A percentile compares a stretch with the other conserved stretches of the same genome.
Evolutionary conservation across 2,329 filamentous ascomycete species (phyloP).

Genomic region (Botrytis tulipae): DNA sequence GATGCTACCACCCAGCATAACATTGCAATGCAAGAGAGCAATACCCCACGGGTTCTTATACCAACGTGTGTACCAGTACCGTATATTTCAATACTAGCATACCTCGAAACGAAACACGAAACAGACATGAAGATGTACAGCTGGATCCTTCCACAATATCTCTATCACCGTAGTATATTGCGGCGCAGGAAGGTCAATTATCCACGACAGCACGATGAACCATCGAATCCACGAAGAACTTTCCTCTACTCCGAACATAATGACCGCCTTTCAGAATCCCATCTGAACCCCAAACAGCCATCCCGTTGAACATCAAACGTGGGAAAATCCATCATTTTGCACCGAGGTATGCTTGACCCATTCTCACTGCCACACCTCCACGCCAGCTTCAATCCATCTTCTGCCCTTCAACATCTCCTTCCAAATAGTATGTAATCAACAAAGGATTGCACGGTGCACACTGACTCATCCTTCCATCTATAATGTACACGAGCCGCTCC

Average conservation of each 20-base stretch:
- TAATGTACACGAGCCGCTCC: not conserved
- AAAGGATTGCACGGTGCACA: not conserved
- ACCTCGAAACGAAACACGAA: not conserved
- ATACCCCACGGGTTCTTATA: not conserved
- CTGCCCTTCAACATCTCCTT: not conserved
- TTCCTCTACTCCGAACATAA: not conserved
- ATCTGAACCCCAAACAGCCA: not conserved
- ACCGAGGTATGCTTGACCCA: not conserved
- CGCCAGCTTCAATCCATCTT: not conserved
- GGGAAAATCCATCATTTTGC: not conserved
- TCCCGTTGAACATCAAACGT: not conserved
- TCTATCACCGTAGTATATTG: not conserved
- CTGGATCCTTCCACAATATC: not conserved
- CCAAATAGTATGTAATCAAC: not conserved
- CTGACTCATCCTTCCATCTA: not conserved
- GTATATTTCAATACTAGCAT: not conserved
- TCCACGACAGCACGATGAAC: not conserved
- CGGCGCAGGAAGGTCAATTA: not conserved
- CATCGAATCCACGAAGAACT: slow-evolving; percentile 9
- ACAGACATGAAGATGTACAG: not conserved
- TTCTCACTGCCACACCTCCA: slow-evolving; percentile 9
- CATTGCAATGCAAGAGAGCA: not conserved
- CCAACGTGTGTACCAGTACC: not conserved
- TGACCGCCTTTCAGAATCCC: not conserved
- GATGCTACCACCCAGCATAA: not conserved